Base-by-base conservation (phyloP, 2,329 filamentous ascomycete species). In the Diplodia seriata region DNA sequence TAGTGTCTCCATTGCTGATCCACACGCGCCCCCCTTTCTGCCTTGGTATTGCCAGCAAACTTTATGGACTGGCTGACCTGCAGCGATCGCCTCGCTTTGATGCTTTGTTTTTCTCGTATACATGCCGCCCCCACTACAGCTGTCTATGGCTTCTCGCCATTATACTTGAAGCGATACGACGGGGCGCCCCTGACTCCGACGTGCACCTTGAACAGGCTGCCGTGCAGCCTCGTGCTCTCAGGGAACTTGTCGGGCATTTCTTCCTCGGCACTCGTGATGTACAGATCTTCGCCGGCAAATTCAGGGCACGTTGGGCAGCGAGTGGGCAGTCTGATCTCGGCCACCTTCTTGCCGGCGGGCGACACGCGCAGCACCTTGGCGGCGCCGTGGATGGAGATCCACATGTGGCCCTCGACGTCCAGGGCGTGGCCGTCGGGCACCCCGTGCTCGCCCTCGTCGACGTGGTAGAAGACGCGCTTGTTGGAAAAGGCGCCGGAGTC, bases 351-450 rank as follows among this genome's bases (percentile, higher is more conserved):
- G 2, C 92, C 93, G 62, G 85, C 78, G 4, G 89, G 87, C 57
- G 86, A 87, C 74, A 97, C 90, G 76, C 91, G 88, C 71, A 97
- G 81, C 29, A 97, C 91, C 69, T 88, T 86, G 69, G 86, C 83
- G 70, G 90, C 91, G 66, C 93, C 93, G 76, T 92, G 95, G n/a
- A 95, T 84, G 8, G 92, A 91, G 70, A 91, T 89, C 94, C 94
- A 97, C 74, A 97, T 85, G 81, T 91, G 90, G n/a, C 93, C 93
- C 66, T 96, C 88, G 53, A 85, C 86, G 75, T 97, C 94, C 74
- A 96, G 86, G 70, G 90, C 89, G 80, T 94, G 94, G 2, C 94
- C 94, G 78, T 97, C 94, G 0, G 93, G 93, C 70, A 86, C 84
- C 6, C 81, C 82, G 14, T 88, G 36, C 38, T 67, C 68, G n/a